phyloP scores from a whole-genome alignment of 2,329 filamentous ascomycete genomes.

The Colletotrichum sp. region DNA sequence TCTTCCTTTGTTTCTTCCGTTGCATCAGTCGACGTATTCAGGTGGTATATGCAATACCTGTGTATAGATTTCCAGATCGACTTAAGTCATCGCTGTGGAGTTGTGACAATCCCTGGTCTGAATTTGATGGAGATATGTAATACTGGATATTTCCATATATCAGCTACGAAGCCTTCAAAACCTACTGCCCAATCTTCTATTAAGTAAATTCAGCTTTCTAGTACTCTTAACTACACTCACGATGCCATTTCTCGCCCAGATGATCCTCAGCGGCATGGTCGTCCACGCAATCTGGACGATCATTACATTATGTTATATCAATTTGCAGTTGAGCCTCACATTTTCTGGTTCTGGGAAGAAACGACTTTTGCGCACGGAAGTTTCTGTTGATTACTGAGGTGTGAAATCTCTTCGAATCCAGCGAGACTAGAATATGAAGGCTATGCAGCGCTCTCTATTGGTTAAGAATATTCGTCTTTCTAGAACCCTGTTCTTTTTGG shows the following conservation, averaged over 20 bases:
- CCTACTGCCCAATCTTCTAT: accelerated
- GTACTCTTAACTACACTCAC: neutral
- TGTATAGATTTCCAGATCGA: neutral
- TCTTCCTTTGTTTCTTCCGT: neutral
- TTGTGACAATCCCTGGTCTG: neutral
- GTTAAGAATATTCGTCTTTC: too few relatives aligned
- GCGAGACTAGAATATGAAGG: too few relatives aligned
- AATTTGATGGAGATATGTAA: neutral
- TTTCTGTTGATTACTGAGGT: neutral
- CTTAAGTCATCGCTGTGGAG: neutral
- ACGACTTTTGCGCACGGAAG: too few relatives aligned
- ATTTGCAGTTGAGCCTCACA: neutral
- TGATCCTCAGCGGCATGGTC: too few relatives aligned
- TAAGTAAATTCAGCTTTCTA: neutral
- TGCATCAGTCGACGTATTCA: neutral
- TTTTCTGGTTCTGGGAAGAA: neutral
- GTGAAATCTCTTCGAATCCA: neutral
- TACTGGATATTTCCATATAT: neutral
- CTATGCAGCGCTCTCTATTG: too few relatives aligned
- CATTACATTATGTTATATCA: neutral
- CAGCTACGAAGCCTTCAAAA: neutral
- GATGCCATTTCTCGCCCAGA: neutral
- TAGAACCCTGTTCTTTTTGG: too few relatives aligned
- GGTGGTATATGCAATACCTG: neutral
- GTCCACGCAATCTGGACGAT: neutral